Conservation (phyloP, 331 rosid genomes). For the Prunus yedoensis region DNA sequence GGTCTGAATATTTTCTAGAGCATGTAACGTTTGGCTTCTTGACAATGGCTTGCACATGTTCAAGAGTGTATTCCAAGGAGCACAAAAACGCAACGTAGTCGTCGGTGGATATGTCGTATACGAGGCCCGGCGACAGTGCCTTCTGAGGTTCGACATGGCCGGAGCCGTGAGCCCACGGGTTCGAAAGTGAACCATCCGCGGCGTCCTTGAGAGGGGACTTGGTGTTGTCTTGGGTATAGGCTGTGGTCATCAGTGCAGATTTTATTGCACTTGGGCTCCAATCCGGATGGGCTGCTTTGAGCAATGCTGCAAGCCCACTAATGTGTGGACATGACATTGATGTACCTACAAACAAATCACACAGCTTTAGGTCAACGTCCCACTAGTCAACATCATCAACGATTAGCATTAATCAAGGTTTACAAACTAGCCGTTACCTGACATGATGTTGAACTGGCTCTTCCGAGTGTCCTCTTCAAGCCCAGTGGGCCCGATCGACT, state of each 20-base stretch:
- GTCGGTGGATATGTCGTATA: conserved; percentile 48
- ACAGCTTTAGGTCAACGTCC: not conserved
- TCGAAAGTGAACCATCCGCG: conserved; percentile 44
- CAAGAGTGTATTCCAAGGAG: conserved; percentile 51
- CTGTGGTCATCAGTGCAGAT: conserved; percentile 82
- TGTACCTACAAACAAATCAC: conserved; percentile 41
- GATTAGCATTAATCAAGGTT: no score
- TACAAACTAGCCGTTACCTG: conserved; percentile 52
- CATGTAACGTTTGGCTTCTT: conserved; percentile 50
- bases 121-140: conserved; percentile 77
- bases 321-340: conserved; percentile 95
- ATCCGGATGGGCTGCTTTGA: conserved; percentile 82
- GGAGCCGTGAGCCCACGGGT: conserved; percentile 76
- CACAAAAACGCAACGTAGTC: conserved; percentile 73
- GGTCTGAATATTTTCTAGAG: conserved; percentile 39
- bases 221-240: conserved; percentile 73
- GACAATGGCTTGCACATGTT: conserved; percentile 46
- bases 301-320: conserved; percentile 71
- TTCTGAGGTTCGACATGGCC: conserved; percentile 78
- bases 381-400: not conserved
- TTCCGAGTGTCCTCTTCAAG: conserved; percentile 51
- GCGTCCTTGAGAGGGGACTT: conserved; percentile 60
- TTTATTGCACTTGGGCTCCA: conserved; percentile 91
- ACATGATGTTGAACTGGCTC: conserved; percentile 73
- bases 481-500: conserved; percentile 77